Base-by-base conservation (phyloP, 306 rosid species). In the Quercus engelmannii region DNA sequence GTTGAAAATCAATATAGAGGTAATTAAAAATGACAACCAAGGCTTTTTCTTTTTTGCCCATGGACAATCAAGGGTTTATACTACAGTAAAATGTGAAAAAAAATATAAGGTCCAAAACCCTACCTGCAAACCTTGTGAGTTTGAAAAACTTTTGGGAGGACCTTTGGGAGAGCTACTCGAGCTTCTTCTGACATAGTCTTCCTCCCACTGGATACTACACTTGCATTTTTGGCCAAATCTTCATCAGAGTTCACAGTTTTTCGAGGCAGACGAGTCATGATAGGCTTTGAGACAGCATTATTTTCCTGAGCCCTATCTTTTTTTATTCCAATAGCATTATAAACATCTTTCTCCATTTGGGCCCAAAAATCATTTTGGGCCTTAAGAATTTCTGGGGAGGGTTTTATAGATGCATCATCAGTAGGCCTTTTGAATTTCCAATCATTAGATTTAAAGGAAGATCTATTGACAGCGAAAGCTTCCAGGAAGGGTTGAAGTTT, bases 41-140 rank as follows among this genome's bases (percentile, higher is more conserved):
- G 49, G 13, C 5, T 11, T 75, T 10, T 49, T 49, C 54, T 49
- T 10, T 49, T 49, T 49, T 49, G 17, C 54, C 54, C 54, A 49
- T 12, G 4, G 54, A 49, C 54, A 49, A 49, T 49, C 69, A 2
- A 51, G 49, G 19, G 10, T 38, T 69, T 11, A 26, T 68, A 35
- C 14, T n/a, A 15, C 10, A 35, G 76, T 13, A 49, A 54, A 30
- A n/a, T 46, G 63, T 61, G 12, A 49, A 23, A 21, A 49, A 70
- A 67, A 18, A 70, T 33, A 64, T 33, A 55, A 46, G 38, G 11
- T 74, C 78, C 9, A 73, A 58, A 55, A 51, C 13, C 74, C 3
- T 87, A 95, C 98, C 95, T 95, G 97, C 99, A 95, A 85, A 95
- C 98, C 80, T 88, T 85, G 86, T 89, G 87, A 38, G 76, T 83